A percentile compares a stretch with the other conserved stretches of the same genome.
Conservation (phyloP, 805 yeast species). For the Saturnispora quitensis region DNA sequence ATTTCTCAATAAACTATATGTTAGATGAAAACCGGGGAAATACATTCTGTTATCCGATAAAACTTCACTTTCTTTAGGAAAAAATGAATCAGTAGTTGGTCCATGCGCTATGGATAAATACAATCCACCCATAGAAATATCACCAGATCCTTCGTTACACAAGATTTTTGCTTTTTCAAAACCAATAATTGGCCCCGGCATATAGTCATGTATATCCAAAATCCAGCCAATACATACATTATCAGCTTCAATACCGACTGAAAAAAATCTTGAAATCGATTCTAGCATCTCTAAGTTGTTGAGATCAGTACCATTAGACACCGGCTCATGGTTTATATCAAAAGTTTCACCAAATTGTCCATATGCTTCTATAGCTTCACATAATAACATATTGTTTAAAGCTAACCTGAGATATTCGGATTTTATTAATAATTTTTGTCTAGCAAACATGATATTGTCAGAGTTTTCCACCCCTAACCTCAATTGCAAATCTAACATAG, state of each 20-base stretch:
- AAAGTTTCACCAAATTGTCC: conserved; percentile 6
- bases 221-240: conserved; percentile 75
- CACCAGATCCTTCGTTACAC: conserved; percentile 53
- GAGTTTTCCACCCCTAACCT: conserved; percentile 35
- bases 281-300: conserved; percentile 12
- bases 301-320: neutral
- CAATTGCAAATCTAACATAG: conserved; percentile 38
- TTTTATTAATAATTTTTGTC: conserved; percentile 45
- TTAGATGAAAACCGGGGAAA: conserved; percentile 58
- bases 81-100: conserved; percentile 36
- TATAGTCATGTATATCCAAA: conserved; percentile 32
- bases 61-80: conserved; percentile 36
- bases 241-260: conserved; percentile 52
- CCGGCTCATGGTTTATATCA: neutral
- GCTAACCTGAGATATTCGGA: conserved; percentile 52
- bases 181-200: conserved; percentile 72
- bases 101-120: conserved; percentile 69
- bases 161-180: conserved; percentile 65
- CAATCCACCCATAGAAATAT: conserved; percentile 58
- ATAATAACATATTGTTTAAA: conserved; percentile 38
- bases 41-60: conserved; percentile 50
- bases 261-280: conserved; percentile 29
- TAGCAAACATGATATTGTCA: conserved; percentile 19
- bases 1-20: conserved; percentile 29
- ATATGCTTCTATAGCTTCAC: conserved; percentile 18